Percentiles rank a stretch among this genome's conserved stretches.
phyloP scores from a whole-genome alignment of 1,284 basidiomycete species.

The Vanrija humicola region DNA sequence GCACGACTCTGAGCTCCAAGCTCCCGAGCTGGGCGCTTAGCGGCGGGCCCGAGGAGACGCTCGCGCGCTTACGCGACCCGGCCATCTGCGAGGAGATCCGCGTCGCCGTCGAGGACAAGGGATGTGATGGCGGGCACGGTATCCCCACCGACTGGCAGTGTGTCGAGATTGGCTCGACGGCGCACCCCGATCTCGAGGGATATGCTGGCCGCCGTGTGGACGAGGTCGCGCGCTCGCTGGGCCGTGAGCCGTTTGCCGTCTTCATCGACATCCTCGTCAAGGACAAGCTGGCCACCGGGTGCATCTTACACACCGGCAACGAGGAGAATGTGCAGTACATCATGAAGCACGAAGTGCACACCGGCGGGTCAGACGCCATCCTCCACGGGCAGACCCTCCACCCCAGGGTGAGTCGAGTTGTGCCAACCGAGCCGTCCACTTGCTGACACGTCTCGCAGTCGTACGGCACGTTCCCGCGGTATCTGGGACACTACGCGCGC shows the following conservation, averaged over 20 bases:
- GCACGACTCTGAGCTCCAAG: constrained; percentile 42
- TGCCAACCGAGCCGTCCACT: too few species aligned
- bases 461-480: constrained; percentile 44
- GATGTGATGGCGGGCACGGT: constrained; percentile 47
- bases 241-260: constrained; percentile 25
- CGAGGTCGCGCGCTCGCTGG: constrained; percentile 17
- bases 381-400: constrained; percentile 35
- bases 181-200: constrained; percentile 20
- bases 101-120: constrained; percentile 35
- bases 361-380: constrained; percentile 41
- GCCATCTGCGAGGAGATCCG: constrained; percentile 34
- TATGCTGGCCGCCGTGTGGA: constrained; percentile 25
- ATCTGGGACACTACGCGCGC: constrained; percentile 38
- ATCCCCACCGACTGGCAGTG: constrained; percentile 41
- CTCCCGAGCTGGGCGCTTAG: constrained; percentile 41
- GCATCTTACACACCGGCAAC: constrained; percentile 45
- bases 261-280: constrained; percentile 40
- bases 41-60: constrained; percentile 38
- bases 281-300: constrained; percentile 39
- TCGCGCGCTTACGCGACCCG: constrained; percentile 31
- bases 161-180: constrained; percentile 39
- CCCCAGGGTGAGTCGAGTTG: constrained; percentile 17
- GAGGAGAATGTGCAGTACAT: constrained; percentile 46
- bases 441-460: constrained; percentile 9
- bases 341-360: constrained; percentile 40